phyloP scores from a whole-genome alignment of 2,329 filamentous ascomycete species.

The Aureobasidium sp. region DNA sequence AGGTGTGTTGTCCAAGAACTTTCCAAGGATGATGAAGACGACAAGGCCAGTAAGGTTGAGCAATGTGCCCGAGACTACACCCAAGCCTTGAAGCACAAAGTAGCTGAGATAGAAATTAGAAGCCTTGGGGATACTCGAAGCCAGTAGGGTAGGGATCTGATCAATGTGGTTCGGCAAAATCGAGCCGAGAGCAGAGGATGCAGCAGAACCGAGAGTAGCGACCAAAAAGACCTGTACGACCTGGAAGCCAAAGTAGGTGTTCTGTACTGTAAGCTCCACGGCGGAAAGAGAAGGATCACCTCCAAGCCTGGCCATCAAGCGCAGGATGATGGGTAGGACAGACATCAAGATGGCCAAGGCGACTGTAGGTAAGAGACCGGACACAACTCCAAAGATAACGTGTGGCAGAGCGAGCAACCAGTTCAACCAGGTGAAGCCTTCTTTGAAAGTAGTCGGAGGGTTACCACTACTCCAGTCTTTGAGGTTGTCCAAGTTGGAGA shows the following conservation, averaged over 20 bases:
- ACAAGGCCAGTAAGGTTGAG: constrained; percentile 69
- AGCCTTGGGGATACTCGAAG: constrained; percentile 57
- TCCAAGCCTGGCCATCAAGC: constrained; percentile 69
- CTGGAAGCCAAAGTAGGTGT: constrained; percentile 85
- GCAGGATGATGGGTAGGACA: constrained; percentile 73
- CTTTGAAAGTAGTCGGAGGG: constrained; percentile 11
- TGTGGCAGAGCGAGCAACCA: constrained; percentile 68
- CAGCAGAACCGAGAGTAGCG: constrained; percentile 73
- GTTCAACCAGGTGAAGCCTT: constrained; percentile 47
- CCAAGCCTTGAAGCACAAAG: constrained; percentile 85
- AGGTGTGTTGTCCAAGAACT: constrained; percentile 68
- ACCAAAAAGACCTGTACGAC: constrained; percentile 89
- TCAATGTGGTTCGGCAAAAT: constrained; percentile 57
- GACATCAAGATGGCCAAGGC: constrained; percentile 78
- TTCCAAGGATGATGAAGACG: constrained; percentile 67
- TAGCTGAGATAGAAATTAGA: constrained; percentile 96
- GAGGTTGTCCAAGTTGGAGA: constrained; percentile 76
- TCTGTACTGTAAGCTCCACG: constrained; percentile 84
- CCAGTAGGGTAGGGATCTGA: constrained; percentile 25
- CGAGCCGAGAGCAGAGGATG: constrained; percentile 58
- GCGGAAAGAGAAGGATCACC: constrained; percentile 74
- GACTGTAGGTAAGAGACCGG: constrained; percentile 74
- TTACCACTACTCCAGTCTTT: not conserved
- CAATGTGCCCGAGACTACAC: constrained; percentile 66
- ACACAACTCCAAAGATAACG: constrained; percentile 72